A percentile compares a stretch with the other conserved stretches of the same genome.
Evolutionary conservation across 257 asterid genomes (phyloP).

Genomic region (Haberlea rhodopensis): DNA sequence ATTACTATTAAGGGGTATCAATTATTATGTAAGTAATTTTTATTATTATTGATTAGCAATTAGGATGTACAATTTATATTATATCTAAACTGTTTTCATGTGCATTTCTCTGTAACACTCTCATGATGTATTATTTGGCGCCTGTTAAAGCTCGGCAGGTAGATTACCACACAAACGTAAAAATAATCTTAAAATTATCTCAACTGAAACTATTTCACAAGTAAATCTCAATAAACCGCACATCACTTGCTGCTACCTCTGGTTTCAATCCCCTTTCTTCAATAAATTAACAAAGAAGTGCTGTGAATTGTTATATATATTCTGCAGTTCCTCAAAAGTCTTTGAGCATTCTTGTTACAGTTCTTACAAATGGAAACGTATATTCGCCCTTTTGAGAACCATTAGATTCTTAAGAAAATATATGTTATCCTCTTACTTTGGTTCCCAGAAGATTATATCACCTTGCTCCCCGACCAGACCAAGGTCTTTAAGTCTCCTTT

Average conservation of each 20-base stretch:
- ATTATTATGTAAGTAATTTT: too few relatives aligned
- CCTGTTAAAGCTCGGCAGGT: not conserved
- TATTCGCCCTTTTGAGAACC: slow-evolving; percentile 2
- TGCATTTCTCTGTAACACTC: too few relatives aligned
- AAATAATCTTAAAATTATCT: slow-evolving; percentile 8
- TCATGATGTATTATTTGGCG: too few relatives aligned
- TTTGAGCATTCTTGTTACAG: not conserved
- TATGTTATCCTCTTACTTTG: slow-evolving; percentile 36
- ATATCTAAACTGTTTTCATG: too few relatives aligned
- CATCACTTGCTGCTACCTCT: not conserved
- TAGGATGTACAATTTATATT: too few relatives aligned
- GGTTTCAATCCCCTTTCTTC: not conserved
- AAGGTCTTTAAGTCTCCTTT: slow-evolving; percentile 88
- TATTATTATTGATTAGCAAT: too few relatives aligned
- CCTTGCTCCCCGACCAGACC: slow-evolving; percentile 98
- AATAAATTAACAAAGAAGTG: not conserved
- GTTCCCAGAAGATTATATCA: slow-evolving; percentile 95
- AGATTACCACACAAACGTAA: slow-evolving; percentile 8
- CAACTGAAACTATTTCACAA: too few relatives aligned
- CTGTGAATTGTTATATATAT: not conserved
- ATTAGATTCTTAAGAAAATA: slow-evolving; percentile 15
- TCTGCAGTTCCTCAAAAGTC: not conserved
- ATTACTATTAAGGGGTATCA: too few relatives aligned
- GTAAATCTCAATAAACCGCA: slow-evolving; percentile 3
- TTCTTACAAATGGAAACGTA: not conserved